Conservation (phyloP, 2,329 filamentous ascomycete species). For the Ambrosiella cleistominuta region DNA sequence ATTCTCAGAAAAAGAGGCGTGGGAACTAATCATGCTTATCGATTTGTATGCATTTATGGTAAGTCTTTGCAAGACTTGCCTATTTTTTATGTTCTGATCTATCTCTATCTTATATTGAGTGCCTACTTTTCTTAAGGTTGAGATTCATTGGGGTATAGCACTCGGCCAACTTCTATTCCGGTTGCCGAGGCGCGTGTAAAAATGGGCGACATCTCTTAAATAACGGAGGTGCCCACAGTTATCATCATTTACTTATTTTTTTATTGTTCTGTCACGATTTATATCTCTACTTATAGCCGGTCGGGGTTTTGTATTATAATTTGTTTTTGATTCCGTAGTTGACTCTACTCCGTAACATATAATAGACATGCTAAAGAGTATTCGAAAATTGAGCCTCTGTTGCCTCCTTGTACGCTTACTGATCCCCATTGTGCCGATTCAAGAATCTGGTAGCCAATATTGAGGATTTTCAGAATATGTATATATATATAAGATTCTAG, state of each 20-base stretch:
- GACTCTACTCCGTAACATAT: not conserved
- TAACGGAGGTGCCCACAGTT: not conserved
- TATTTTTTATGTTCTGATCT: not conserved
- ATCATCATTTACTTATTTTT: constrained; percentile 3
- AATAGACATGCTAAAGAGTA: not conserved
- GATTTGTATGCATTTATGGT: not conserved
- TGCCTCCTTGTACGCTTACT: no score
- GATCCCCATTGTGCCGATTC: no score
- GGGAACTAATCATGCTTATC: constrained; percentile 1
- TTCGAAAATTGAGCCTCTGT: not conserved
- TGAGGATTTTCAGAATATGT: no score
- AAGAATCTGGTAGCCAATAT: no score
- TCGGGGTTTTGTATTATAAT: not conserved
- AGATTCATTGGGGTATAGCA: not conserved
- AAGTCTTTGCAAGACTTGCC: not conserved
- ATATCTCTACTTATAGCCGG: not conserved
- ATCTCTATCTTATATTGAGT: not conserved
- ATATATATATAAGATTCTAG: no score
- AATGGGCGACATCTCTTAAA: constrained; percentile 7
- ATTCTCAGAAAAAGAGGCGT: constrained; percentile 16
- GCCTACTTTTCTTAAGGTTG: not conserved
- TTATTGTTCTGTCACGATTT: constrained; percentile 6
- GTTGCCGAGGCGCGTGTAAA: constrained; percentile 7
- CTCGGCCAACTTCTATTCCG: not conserved
- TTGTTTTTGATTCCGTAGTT: not conserved